These are phyloP conservation scores for Pichia nanzhaoensis DNA, from an alignment of 805 yeast genomes.

Conservation along the genomic window DNA sequence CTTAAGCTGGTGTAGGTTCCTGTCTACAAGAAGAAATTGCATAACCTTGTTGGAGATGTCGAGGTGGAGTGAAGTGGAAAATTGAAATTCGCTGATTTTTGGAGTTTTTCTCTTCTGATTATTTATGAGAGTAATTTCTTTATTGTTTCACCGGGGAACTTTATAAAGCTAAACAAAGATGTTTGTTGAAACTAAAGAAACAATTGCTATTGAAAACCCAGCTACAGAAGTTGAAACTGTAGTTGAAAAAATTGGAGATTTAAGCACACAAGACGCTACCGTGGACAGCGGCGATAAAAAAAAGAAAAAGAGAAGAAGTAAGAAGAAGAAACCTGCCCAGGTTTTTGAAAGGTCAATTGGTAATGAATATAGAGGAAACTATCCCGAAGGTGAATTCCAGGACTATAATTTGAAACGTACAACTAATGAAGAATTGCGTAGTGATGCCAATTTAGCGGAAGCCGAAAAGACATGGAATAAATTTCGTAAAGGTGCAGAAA, in stretches of 20 bases:
- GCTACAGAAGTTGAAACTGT: neutral
- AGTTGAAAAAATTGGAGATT: conserved; percentile 2
- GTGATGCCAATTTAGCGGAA: conserved; percentile 6
- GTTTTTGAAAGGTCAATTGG: conserved; percentile 46
- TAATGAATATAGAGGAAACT: conserved; percentile 56
- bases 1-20: too few relatives aligned
- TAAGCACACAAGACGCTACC: conserved; percentile 5
- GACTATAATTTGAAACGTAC: conserved; percentile 73
- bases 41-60: neutral
- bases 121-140: too few relatives aligned
- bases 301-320: conserved; percentile 53
- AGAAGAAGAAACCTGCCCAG: conserved; percentile 47
- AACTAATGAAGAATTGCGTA: conserved; percentile 70
- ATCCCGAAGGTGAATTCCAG: conserved; percentile 83
- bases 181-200: neutral
- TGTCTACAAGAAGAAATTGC: conserved; percentile 1
- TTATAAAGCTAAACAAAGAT: too few relatives aligned
- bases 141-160: too few relatives aligned
- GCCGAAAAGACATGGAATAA: conserved; percentile 60
- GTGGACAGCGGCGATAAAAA: conserved; percentile 22
- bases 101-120: neutral
- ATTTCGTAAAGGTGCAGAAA: conserved; percentile 92
- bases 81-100: neutral
- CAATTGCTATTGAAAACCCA: neutral
- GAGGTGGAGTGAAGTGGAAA: neutral